Evolutionary conservation across 306 rosid genomes (phyloP).

Genomic region (Geum urbanum): DNA sequence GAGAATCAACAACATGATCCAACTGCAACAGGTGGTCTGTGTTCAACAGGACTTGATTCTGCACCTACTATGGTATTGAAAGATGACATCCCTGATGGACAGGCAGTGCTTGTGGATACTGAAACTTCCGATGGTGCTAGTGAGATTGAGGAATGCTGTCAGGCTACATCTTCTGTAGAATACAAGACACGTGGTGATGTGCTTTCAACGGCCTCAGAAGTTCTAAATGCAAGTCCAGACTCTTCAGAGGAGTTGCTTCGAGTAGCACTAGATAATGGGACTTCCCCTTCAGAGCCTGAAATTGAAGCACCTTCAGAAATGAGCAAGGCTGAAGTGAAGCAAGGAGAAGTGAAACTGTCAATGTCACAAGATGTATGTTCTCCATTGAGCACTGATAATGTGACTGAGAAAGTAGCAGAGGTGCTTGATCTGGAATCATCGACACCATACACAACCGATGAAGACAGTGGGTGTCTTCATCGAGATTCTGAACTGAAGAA

Average conservation of each 20-base stretch:
- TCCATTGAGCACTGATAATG: not conserved
- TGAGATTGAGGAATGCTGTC: not conserved
- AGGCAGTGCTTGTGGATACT: not conserved
- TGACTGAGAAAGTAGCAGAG: not conserved
- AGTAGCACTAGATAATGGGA: slow-evolving; percentile 24
- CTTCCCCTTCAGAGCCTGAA: not conserved
- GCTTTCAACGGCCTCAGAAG: not conserved
- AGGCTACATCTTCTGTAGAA: slow-evolving; percentile 5
- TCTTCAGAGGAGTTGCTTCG: slow-evolving; percentile 22
- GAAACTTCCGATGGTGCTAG: not conserved
- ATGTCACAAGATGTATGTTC: not conserved
- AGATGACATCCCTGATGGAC: not conserved
- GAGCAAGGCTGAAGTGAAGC: not conserved
- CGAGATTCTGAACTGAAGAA: not conserved
- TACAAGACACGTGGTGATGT: not conserved
- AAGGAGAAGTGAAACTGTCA: not conserved
- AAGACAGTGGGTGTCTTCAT: not conserved
- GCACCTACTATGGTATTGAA: not conserved
- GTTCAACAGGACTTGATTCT: not conserved
- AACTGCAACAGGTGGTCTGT: not conserved
- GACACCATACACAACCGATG: slow-evolving; percentile 20
- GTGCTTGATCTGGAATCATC: slow-evolving; percentile 14
- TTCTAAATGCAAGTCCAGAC: not conserved
- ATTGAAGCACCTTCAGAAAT: slow-evolving; percentile 9
- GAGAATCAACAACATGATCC: not conserved